Evolutionary conservation across 805 yeast species (phyloP), one percentile per base, ranked within the genome.

Genomic region (Wickerhamomyces canadensis): DNA sequence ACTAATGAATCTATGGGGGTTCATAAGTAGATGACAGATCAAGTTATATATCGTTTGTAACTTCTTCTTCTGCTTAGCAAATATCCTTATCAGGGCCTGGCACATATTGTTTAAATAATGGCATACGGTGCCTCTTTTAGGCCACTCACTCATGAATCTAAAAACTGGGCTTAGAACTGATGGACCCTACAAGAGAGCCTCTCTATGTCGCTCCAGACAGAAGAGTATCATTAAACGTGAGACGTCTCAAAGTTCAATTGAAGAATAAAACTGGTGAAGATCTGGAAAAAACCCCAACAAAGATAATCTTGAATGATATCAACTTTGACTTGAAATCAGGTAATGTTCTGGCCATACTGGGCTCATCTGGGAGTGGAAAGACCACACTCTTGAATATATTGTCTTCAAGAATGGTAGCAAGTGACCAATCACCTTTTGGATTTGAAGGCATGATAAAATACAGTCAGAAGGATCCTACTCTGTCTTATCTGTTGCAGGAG

Each of bases 281-380:
- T 17, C 11, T 14, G 14, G 32, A 21, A 11, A 26, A 18, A 13
- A 17, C 5, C 3, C 10, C 16, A 6, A 11, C 5, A 6, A 65
- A 67, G 37, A 53, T 61, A 4, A 63, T 78, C 19, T 61, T 78
- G 4, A 54, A 69, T 25, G 57, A 75, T 19, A 64, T 84, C 33
- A 74, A 84, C 3, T 68, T 84, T 42, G 77, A 76, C 35, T 64
- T 84, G 10, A 72, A 75, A 0, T 56, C 73, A 12, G 84, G 85
- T 14, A 65, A 80, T 9, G 58, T 87, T 27, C 68, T 86, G 58
- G 94, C 94, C 6, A 82, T 86, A 9, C 72, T 87, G 64, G 96
- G 95, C 3, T 91, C 95, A 0, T 81, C 89, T 0, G 95, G 95
- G 0, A 77, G 87, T 4, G 95, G 95, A 4, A 86, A 87, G 52